Base-by-base conservation (phyloP, 2,329 filamentous ascomycete species). In the Aspergillus ustus region DNA sequence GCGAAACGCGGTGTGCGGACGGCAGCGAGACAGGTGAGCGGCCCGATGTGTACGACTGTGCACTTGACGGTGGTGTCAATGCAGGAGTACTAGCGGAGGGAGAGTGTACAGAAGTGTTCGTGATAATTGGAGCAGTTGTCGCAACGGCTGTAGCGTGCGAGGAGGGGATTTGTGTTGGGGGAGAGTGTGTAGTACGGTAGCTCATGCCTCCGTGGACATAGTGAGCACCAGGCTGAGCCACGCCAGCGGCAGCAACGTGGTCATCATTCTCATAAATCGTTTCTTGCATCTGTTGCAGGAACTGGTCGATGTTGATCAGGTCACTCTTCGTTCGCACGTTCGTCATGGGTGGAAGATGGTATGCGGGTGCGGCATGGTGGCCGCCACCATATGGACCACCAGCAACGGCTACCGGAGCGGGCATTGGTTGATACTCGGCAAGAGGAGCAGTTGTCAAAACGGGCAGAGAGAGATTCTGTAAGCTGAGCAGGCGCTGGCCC, bases 181-280 rank as follows among this genome's bases (percentile, higher is more conserved):
- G 85, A 55, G 85, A 87, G 72, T 87, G 79, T 68, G 84, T 87
- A 8, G 83, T 80, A 56, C 85, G 83, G 73, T 84, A 85, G 65
- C 75, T 78, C 61, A 83, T 75, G 51, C 78, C 78, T 52, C 78
- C 77, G 63, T 84, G 83, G 19, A 87, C 79, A 70, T 90, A 89
- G 73, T 92, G 89, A 17, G 86, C 81, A 62, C 88, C 89, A 54
- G 91, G 87, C 65, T 93, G 87, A 69, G 91, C 90, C 61, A 96
- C 86, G 61, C 91, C 91, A 48, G 90, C 89, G 13, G 88, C 87
- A 2, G 92, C 91, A 34, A 92, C 89, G 54, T 93, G 89, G 70
- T 89, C 91, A 59, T 93, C 89, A 76, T 90, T 96, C 80, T 98
- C 95, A 75, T 98, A 98, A 52, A 98, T 92, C 50, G 94, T 97